Evolutionary conservation across 371 early-diverging fungal species (phyloP), one percentile per base, ranked within the genome.

Genomic region (Syncephalastrum monosporum): DNA sequence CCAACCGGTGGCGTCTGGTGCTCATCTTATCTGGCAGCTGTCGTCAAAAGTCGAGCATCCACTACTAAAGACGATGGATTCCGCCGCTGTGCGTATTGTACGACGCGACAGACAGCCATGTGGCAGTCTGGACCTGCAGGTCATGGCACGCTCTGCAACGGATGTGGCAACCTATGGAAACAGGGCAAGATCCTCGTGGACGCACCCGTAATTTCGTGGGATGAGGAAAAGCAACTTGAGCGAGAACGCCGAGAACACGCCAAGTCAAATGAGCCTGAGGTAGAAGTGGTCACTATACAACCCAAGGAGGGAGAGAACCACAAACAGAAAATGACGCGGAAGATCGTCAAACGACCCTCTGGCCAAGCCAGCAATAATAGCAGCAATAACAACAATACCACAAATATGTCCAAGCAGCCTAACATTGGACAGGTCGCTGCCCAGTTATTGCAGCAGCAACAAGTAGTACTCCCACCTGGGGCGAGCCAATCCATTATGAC

Each of bases 91-190:
- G 51, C 59, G 5, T 79, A 79, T 47, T 79, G 79, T 47, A 71
- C 71, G 23, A 73, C 79, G 23, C 65, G 60, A 17, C 56, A 59
- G 7, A 79, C 79, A 42, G 50, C 68, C 15, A 79, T 79, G 79
- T 75, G 79, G 75, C 64, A 72, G 47, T 43, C 62, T 17, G 79
- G 79, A 13, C 79, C 79, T 6, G 69, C 23, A 23, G 79, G 79
- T 3, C 56, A 59, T 14, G 75, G 75, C 14, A 75, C 79, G 15
- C 59, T 79, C 14, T 79, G 79, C 53, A 79, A 79, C 53, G 71
- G 70, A 4, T 79, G 79, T 59, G 75, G 79, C 24, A 53, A 85
- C 14, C 74, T 79, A 55, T 86, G 84, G 84, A 69, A 63, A 17
- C 70, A 71, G 55, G 79, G 75, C 3, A 73, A 77, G 41, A 83